A percentile compares a stretch with the other conserved stretches of the same genome.
phyloP scores from a whole-genome alignment of 495 filamentous ascomycete species.

The Penicillium crystallinum region DNA sequence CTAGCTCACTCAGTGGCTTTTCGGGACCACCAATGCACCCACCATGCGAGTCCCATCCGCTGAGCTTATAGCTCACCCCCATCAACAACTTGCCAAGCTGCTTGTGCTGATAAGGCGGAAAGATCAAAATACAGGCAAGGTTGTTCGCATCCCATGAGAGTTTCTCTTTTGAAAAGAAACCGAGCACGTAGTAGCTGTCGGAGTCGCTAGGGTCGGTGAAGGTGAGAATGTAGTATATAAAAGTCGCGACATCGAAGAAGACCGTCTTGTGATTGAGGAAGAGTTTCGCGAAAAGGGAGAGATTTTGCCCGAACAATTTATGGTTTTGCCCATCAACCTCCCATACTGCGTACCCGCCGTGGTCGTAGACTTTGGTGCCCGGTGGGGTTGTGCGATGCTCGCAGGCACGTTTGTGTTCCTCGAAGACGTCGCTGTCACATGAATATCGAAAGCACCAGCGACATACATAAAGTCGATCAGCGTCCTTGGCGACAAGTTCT shows the following conservation, averaged over 20 bases:
- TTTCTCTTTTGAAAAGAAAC: conserved; percentile 98
- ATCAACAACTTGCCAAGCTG: conserved; percentile 87
- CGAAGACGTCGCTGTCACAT: conserved; percentile 58
- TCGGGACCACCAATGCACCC: conserved; percentile 86
- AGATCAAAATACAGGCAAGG: conserved; percentile 91
- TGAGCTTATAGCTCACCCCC: conserved; percentile 88
- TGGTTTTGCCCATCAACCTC: conserved; percentile 87
- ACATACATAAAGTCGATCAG: conserved; percentile 73
- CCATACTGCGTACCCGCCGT: conserved; percentile 65
- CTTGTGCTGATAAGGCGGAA: conserved; percentile 90
- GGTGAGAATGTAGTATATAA: conserved; percentile 89
- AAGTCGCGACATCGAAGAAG: conserved; percentile 92
- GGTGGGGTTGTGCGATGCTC: conserved; percentile 36
- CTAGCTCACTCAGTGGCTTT: conserved; percentile 82
- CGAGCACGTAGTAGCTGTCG: conserved; percentile 56
- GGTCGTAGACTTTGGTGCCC: conserved; percentile 51
- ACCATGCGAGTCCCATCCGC: conserved; percentile 59
- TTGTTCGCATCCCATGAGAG: conserved; percentile 99
- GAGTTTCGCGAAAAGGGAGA: conserved; percentile 94
- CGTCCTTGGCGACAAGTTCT: conserved; percentile 62
- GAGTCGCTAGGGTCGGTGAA: conserved; percentile 36
- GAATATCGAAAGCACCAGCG: conserved; percentile 92
- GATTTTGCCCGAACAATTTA: conserved; percentile 90
- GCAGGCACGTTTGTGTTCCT: conserved; percentile 46
- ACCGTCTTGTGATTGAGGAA: conserved; percentile 98